These are phyloP conservation scores for Xylaria arbuscula DNA, from an alignment of 2,329 filamentous ascomycete genomes.

Conservation along the genomic window DNA sequence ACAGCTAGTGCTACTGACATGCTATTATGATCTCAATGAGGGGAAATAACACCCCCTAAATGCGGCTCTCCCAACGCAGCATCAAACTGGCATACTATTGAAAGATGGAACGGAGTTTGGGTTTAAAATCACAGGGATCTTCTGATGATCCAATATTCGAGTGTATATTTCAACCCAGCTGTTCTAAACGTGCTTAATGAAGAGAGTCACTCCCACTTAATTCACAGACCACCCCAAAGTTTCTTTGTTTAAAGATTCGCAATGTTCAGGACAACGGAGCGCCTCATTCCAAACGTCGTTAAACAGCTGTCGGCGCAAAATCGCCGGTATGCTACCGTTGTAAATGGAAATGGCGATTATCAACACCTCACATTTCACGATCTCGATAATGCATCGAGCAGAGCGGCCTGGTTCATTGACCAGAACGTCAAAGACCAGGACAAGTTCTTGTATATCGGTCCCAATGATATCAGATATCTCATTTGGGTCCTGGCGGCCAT, in stretches of 20 bases:
- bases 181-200: background rate
- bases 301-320: conserved; percentile 15
- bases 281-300: conserved; percentile 34
- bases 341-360: conserved; percentile 26
- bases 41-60: background rate
- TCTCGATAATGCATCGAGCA: conserved; percentile 40
- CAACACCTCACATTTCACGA: conserved; percentile 37
- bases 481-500: conserved; percentile 38
- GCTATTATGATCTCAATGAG: background rate
- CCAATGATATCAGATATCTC: conserved; percentile 34
- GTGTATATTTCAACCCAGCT: background rate
- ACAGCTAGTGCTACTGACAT: background rate
- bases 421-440: conserved; percentile 29
- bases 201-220: background rate
- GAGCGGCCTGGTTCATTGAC: conserved; percentile 40
- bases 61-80: background rate
- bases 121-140: background rate
- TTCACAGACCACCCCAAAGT: background rate
- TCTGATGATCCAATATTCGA: background rate
- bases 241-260: background rate
- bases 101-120: background rate
- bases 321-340: conserved; percentile 27
- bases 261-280: conserved; percentile 33
- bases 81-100: no score
- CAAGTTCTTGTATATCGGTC: conserved; percentile 37